Evolutionary conservation across 768 basidiomycete genomes (phyloP).

Genomic region (Russula ochroleuca): DNA sequence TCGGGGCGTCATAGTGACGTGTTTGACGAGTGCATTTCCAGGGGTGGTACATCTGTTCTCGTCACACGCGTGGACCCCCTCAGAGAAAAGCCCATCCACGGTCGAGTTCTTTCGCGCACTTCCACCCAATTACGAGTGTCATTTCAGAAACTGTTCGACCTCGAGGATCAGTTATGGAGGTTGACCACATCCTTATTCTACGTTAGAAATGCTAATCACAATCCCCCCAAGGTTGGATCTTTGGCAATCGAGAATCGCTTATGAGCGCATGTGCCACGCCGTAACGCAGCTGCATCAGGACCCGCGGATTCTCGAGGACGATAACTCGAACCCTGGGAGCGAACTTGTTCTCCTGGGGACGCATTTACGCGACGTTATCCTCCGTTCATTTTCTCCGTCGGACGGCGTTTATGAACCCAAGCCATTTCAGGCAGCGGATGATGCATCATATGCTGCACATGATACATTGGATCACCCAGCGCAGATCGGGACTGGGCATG

Average conservation of each 20-base stretch:
- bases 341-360: conserved; percentile 67
- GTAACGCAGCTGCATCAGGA: conserved; percentile 55
- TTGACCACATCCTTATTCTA: conserved; percentile 16
- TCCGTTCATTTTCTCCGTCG: conserved; percentile 48
- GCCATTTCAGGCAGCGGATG: conserved; percentile 40
- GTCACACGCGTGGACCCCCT: conserved; percentile 62
- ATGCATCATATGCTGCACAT: conserved; percentile 38
- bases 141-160: conserved; percentile 49
- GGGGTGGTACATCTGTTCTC: conserved; percentile 66
- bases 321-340: conserved; percentile 32
- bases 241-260: conserved; percentile 60
- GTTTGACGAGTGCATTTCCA: conserved; percentile 31
- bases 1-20: conserved; percentile 10
- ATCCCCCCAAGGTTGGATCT: conserved; percentile 51
- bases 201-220: not conserved
- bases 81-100: conserved; percentile 48
- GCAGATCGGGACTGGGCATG: conserved; percentile 29
- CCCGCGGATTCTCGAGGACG: conserved; percentile 41
- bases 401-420: conserved; percentile 34
- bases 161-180: conserved; percentile 50
- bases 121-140: conserved; percentile 53
- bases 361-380: conserved; percentile 61
- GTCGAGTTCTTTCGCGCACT: conserved; percentile 49
- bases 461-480: conserved; percentile 39
- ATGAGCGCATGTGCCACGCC: conserved; percentile 65